Conservation (phyloP, 768 basidiomycete species). For the Kwoniella sp. region DNA sequence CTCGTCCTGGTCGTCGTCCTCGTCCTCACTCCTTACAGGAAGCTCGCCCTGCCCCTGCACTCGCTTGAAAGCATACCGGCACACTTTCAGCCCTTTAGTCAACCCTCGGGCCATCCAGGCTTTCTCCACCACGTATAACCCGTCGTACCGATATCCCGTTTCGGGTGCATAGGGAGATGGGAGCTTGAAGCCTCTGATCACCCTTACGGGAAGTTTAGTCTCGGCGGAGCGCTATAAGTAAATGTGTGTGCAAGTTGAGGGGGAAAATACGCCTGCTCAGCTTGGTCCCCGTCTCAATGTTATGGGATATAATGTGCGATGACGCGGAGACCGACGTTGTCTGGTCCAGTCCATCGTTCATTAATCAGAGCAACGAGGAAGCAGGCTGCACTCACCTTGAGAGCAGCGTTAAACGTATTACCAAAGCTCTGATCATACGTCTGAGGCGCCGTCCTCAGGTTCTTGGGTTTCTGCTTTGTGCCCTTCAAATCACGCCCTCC, state of each 20-base stretch:
- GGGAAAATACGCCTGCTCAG: neutral
- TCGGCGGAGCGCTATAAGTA: constrained; percentile 69
- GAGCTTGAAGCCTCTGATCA: constrained; percentile 82
- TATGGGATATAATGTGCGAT: too few relatives aligned
- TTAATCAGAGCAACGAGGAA: neutral
- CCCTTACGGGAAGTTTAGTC: constrained; percentile 78
- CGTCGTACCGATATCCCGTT: constrained; percentile 90
- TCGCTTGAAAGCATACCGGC: constrained; percentile 72
- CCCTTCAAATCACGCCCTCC: constrained; percentile 87
- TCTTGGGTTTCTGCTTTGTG: constrained; percentile 78
- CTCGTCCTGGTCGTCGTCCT: neutral
- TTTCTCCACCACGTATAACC: constrained; percentile 67
- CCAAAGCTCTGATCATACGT: constrained; percentile 82
- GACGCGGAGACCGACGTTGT: neutral
- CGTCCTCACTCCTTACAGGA: constrained; percentile 12
- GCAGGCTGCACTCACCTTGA: constrained; percentile 60
- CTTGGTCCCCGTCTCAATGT: too few relatives aligned
- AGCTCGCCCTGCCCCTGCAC: constrained; percentile 30
- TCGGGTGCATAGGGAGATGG: constrained; percentile 72
- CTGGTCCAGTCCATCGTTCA: constrained; percentile 4
- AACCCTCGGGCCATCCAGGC: constrained; percentile 76
- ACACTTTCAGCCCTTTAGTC: constrained; percentile 71
- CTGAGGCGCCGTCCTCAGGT: constrained; percentile 87
- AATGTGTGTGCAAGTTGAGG: too few relatives aligned
- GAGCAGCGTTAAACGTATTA: constrained; percentile 68